Percentiles rank a stretch among this genome's conserved stretches.
Evolutionary conservation across 345 rosid genomes (phyloP).

Genomic region (Arabidopsis arenosa): DNA sequence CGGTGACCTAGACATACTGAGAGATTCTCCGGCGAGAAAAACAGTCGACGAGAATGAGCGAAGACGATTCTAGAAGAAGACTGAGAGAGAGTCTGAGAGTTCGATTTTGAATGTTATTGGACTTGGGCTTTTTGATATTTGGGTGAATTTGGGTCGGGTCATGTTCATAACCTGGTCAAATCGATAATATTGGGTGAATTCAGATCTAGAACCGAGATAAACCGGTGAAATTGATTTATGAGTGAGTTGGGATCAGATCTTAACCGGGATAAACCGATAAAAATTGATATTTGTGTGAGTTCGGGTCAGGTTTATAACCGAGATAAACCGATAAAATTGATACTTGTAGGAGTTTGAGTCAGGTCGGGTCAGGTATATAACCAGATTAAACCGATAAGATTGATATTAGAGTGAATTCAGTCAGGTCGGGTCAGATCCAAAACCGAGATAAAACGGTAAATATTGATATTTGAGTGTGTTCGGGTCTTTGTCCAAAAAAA

Average conservation of each 20-base stretch:
- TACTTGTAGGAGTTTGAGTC: neutral
- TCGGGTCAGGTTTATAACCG: too few relatives aligned
- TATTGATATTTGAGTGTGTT: neutral
- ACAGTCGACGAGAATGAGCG: neutral
- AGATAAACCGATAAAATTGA: too few relatives aligned
- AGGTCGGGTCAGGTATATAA: neutral
- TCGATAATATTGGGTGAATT: neutral
- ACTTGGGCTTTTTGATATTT: constrained; percentile 21
- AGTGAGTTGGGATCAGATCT: neutral
- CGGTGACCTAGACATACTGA: constrained; percentile 45
- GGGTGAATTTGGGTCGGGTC: neutral
- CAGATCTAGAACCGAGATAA: neutral
- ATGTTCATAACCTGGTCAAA: neutral
- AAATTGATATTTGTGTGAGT: neutral
- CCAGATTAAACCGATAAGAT: neutral
- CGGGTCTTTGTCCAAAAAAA: too few relatives aligned
- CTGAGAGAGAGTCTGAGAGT: constrained; percentile 1
- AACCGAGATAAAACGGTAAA: neutral
- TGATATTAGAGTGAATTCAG: neutral
- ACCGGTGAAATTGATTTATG: neutral
- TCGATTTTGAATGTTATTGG: constrained; percentile 27
- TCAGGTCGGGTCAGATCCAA: neutral
- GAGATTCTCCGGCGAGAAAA: constrained; percentile 39
- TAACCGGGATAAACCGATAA: neutral
- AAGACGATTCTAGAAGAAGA: constrained; percentile 44